Base-by-base conservation (phyloP, 441 rosid genomes). In the Adansonia grandidieri region DNA sequence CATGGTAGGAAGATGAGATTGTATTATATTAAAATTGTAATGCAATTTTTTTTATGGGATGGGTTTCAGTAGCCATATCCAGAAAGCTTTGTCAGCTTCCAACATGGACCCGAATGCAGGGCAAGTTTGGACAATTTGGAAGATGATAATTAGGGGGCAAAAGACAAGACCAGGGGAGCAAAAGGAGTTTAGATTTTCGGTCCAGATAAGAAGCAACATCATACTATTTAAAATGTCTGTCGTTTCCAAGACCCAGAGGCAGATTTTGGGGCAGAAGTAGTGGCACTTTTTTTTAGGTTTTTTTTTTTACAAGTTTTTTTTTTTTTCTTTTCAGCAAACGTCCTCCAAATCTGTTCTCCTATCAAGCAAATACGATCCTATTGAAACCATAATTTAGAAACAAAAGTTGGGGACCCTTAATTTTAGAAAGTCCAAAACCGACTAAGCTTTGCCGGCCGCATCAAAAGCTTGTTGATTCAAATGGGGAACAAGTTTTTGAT, bases 31-130 rank as follows among this genome's bases (percentile, higher is more conserved):
- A 17, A 17, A 50, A 10, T 40, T 10, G 22, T 5, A 48, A 4
- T 4, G 3, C 1, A 47, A 2, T 9, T 47, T 6, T 6, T 44
- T 40, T 8, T 0, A 10, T 17, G 51, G 65, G 24, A 24, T 28
- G 58, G 57, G 65, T 22, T 69, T 40, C 45, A 61, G 69, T 32
- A 58, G 65, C 66, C 80, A 81, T 8, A 40, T 14, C 22, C 74
- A 44, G 8, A n/a, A 45, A 67, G 72, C 0, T 67, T 67, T 67
- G 75, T 56, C 75, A 0, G 15, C 14, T 14, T 15, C 67, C 28
- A 79, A 73, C 80, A 73, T 42, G 47, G 77, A 70, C 65, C 77
- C 37, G 54, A 63, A 22, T 7, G 15, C 9, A 20, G 68, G 79
- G 66, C 57, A 63, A 61, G 13, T 50, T 57, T 51, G 19, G 8